A percentile compares a stretch with the other conserved stretches of the same genome.
Evolutionary conservation across 164 flowering plant species (phyloP).

Genomic region (Berberis thunbergii): DNA sequence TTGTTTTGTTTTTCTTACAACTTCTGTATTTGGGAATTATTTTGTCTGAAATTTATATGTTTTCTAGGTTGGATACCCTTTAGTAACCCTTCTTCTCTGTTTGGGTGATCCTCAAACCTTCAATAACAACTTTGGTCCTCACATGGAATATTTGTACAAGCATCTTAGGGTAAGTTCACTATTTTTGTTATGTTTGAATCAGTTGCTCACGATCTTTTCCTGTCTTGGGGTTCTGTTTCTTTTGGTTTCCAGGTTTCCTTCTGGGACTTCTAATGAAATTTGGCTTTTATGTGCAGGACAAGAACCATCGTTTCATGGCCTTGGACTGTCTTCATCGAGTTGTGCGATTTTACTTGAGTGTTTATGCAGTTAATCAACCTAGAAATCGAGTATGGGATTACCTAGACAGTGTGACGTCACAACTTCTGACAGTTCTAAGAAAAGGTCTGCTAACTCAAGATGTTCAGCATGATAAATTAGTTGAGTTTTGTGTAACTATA

Average conservation of each 20-base stretch:
- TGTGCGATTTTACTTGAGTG: constrained; percentile 82
- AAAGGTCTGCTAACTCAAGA: constrained; percentile 98
- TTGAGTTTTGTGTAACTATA: constrained; percentile 95
- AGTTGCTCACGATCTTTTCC: not conserved
- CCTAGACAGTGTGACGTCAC: constrained; percentile 95
- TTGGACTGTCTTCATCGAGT: constrained; percentile 97
- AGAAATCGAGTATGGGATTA: constrained; percentile 95
- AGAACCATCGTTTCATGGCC: constrained; percentile 96
- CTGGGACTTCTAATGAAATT: constrained; percentile 3
- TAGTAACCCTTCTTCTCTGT: constrained; percentile 97
- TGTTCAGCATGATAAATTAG: constrained; percentile 95
- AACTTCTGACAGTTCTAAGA: constrained; percentile 69
- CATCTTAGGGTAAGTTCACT: constrained; percentile 69
- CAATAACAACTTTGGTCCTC: constrained; percentile 68
- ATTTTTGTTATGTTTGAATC: not conserved
- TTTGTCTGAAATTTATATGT: not conserved
- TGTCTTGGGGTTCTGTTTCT: not conserved
- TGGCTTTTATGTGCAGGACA: constrained; percentile 61
- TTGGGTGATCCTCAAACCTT: constrained; percentile 93
- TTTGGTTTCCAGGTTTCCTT: not conserved
- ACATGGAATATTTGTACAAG: constrained; percentile 95
- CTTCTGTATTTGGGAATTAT: not conserved
- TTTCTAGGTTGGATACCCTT: constrained; percentile 88
- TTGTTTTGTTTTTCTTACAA: constrained; percentile 5
- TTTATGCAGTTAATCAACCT: constrained; percentile 74